Evolutionary conservation across 2,329 filamentous ascomycete genomes (phyloP), one percentile per base, ranked within the genome.

Genomic region (Curvularia spicifera): DNA sequence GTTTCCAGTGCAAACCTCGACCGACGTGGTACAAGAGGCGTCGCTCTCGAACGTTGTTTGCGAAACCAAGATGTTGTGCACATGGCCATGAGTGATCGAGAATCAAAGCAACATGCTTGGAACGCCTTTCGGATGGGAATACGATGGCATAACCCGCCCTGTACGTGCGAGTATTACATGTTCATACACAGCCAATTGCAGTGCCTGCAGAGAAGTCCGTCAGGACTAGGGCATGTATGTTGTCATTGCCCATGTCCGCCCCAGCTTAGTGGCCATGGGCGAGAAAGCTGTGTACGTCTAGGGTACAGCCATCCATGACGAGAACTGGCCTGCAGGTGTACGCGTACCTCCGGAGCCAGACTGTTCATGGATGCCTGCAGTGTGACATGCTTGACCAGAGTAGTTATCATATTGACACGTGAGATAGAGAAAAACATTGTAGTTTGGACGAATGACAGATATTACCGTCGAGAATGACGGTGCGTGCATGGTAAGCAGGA

Each of bases 361-460:
- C 26, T n/a, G 26, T 24, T 26, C 28, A 42, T 33, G 13, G 5
- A 40, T 33, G 26, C n/a, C 20, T 39, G 13, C 22, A 20, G 37
- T 6, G 28, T 24, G 24, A 24, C 26, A 29, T 28, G 35, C 15
- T 28, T 20, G 15, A 31, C 22, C 15, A 20, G 33, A 45, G 50
- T 18, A 39, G 24, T 22, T 35, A 42, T 13, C 22, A 35, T 20
- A 42, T 37, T 10, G 28, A 39, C 9, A 24, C 39, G 20, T 24
- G 12, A 45, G 5, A 26, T 6, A 40, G 6, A 29, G 26, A 28
- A 15, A 24, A 54, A 37, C 8, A 9, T 33, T 13, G 1, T 3
- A 43, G 13, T 35, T 9, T 52, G 42, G 44, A 55, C 51, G 24
- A 59, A 56, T 49, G 1, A 47, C 28, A 28, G 5, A n/a, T 45